Evolutionary conservation across 495 filamentous ascomycete species (phyloP).

Genomic region (Penicillium roqueforti): DNA sequence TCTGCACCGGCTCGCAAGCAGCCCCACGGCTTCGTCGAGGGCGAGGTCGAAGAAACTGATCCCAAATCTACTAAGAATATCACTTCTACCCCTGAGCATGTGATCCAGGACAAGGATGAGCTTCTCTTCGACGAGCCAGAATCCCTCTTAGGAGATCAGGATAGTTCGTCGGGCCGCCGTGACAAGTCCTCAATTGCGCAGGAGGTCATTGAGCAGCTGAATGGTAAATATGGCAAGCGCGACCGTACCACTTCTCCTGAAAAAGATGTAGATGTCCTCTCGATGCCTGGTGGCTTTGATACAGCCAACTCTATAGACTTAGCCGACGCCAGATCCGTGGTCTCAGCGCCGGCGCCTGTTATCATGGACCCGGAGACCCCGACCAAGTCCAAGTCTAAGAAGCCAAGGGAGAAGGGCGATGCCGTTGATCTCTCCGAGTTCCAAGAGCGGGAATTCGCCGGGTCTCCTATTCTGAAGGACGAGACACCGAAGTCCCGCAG

Average conservation of each 20-base stretch:
- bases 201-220: slow-evolving; percentile 29
- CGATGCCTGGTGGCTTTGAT: slow-evolving; percentile 44
- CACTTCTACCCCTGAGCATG: slow-evolving; percentile 1
- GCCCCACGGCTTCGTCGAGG: slow-evolving; percentile 33
- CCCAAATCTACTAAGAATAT: slow-evolving; percentile 14
- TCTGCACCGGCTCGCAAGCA: slow-evolving; percentile 34
- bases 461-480: background rate
- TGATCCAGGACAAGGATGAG: slow-evolving; percentile 15
- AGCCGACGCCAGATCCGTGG: background rate
- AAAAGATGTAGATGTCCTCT: slow-evolving; percentile 21
- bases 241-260: slow-evolving; percentile 15
- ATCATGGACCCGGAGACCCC: background rate
- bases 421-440: background rate
- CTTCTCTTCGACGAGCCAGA: slow-evolving; percentile 25
- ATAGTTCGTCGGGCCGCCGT: background rate
- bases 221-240: slow-evolving; percentile 15
- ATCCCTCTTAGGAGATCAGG: slow-evolving; percentile 8
- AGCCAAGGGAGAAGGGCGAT: background rate
- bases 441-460: background rate
- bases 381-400: slow-evolving; percentile 10
- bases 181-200: slow-evolving; percentile 26
- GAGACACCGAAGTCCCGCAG: background rate
- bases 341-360: background rate
- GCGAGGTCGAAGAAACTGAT: slow-evolving; percentile 25
- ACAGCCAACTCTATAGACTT: slow-evolving; percentile 11